A percentile compares a stretch with the other conserved stretches of the same genome.
phyloP scores from a whole-genome alignment of 306 rosid species.

The Glycine tomentella region DNA sequence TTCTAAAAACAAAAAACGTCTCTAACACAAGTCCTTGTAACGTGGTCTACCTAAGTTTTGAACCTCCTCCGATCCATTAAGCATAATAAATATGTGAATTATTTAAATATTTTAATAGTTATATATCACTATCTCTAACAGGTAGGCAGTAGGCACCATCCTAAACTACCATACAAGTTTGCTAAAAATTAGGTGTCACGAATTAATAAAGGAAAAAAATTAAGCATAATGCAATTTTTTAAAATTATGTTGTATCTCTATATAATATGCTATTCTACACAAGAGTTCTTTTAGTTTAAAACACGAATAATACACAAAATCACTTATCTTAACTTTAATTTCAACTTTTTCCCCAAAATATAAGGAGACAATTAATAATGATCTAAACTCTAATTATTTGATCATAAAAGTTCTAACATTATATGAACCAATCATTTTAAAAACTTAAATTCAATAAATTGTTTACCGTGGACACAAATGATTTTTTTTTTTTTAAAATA shows the following conservation, averaged over 20 bases:
- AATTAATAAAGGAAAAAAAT: too few relatives aligned
- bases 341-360: background rate
- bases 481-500: background rate
- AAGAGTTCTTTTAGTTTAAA: background rate
- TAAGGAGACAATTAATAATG: background rate
- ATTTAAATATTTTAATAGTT: background rate
- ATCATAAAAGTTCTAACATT: background rate
- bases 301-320: background rate
- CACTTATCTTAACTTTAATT: background rate
- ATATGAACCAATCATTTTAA: background rate
- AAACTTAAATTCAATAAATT: background rate
- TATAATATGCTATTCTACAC: background rate
- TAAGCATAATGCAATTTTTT: too few relatives aligned
- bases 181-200: too few relatives aligned
- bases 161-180: background rate
- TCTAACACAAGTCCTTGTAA: background rate
- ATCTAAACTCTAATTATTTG: background rate
- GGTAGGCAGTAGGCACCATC: background rate
- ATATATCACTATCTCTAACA: background rate
- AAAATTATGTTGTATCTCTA: background rate
- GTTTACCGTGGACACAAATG: background rate
- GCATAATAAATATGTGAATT: background rate
- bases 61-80: background rate
- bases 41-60: background rate
- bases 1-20: background rate